Evolutionary conservation across 2,329 filamentous ascomycete genomes (phyloP).

Genomic region (Trichoderma koningiopsis): DNA sequence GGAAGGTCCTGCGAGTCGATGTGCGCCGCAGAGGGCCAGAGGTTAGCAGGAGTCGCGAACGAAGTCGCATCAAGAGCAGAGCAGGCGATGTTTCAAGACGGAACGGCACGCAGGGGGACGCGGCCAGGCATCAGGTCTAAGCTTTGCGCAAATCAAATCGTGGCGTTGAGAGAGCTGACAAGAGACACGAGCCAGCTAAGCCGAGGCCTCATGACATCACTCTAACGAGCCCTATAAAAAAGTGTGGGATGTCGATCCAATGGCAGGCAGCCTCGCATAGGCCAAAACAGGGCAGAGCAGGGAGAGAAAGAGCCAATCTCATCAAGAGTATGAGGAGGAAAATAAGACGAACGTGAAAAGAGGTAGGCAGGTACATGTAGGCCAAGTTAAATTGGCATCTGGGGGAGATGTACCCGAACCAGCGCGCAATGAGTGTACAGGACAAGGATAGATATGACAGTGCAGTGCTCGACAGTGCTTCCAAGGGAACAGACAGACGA

Average conservation of each 20-base stretch:
- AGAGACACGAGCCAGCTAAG: conserved; percentile 11
- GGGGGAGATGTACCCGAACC: not conserved
- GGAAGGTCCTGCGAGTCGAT: conserved; percentile 43
- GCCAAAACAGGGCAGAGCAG: not conserved
- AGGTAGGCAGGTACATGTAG: no score
- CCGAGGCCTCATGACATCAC: conserved; percentile 23
- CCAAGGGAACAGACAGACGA: not conserved
- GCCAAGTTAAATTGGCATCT: not conserved
- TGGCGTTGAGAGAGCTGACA: conserved; percentile 17
- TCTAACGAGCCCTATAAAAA: conserved; percentile 11
- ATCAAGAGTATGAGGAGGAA: not conserved
- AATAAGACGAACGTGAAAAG: not conserved
- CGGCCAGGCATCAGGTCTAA: conserved; percentile 7
- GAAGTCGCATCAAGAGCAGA: conserved; percentile 3
- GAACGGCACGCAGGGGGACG: not conserved
- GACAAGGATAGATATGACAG: not conserved
- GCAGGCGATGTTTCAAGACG: not conserved
- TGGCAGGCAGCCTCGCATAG: not conserved
- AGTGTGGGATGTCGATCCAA: conserved; percentile 13
- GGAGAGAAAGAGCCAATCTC: not conserved
- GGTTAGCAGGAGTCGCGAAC: conserved; percentile 16
- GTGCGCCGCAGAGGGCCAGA: conserved; percentile 30
- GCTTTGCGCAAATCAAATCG: conserved; percentile 11
- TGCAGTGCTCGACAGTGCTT: not conserved
- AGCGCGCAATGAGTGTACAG: not conserved